These are phyloP conservation scores for Garcia nutans DNA, from an alignment of 345 rosid genomes.

Conservation along the genomic window DNA sequence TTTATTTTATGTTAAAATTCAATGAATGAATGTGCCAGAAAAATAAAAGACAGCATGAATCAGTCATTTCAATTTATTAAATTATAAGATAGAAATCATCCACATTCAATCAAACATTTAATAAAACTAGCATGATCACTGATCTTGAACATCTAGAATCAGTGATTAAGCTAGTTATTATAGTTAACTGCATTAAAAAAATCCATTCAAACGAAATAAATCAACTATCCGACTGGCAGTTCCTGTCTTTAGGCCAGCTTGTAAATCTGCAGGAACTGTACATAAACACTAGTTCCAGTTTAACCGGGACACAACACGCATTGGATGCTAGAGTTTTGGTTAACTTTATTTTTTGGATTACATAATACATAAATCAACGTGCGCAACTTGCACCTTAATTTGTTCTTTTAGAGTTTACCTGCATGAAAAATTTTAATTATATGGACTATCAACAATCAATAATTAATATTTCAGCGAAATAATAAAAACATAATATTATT, in stretches of 20 bases:
- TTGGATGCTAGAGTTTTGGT: background rate
- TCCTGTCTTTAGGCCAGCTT: background rate
- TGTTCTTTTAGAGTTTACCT: constrained; percentile 13
- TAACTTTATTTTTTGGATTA: constrained; percentile 3
- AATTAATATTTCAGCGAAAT: background rate
- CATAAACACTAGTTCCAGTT: background rate
- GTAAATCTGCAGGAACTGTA: background rate
- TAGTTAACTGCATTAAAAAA: background rate
- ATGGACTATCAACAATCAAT: background rate
- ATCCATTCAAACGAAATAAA: background rate
- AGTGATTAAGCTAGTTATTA: constrained; percentile 13
- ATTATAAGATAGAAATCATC: background rate
- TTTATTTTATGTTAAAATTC: no score
- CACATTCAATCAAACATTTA: background rate
- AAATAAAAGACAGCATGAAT: no score
- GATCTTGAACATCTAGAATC: background rate
- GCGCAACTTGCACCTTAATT: background rate
- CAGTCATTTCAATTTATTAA: no score
- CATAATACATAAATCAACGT: background rate
- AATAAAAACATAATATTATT: no score
- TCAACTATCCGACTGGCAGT: background rate
- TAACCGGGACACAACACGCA: background rate
- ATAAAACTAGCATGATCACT: constrained; percentile 18
- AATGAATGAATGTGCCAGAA: no score
- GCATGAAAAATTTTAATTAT: constrained; percentile 1